phyloP scores from a whole-genome alignment of 148 eudicot genomes.

The Dysphania ambrosioides region DNA sequence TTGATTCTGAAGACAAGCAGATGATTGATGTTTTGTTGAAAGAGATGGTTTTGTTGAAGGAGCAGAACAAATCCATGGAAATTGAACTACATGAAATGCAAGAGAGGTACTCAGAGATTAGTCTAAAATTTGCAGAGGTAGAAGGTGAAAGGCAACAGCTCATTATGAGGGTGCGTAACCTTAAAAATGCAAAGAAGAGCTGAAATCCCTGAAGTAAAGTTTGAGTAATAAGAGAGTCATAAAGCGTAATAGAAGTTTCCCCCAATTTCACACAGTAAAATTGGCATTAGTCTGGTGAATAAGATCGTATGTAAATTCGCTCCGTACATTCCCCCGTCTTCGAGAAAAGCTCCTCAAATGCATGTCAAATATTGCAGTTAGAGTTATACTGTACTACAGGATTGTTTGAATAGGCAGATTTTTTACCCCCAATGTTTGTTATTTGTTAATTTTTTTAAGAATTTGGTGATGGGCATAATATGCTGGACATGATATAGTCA shows the following conservation, averaged over 20 bases:
- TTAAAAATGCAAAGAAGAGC: constrained; percentile 61
- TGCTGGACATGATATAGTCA: constrained; percentile 11
- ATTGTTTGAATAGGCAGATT: constrained; percentile 22
- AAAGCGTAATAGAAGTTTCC: constrained; percentile 3
- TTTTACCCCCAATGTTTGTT: neutral
- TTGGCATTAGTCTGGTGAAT: constrained; percentile 26
- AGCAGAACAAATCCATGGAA: constrained; percentile 68
- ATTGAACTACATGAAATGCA: constrained; percentile 83
- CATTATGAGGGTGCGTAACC: constrained; percentile 68
- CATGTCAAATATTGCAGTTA: constrained; percentile 33
- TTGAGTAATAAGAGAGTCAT: neutral
- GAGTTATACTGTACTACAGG: constrained; percentile 27
- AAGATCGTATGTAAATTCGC: constrained; percentile 25
- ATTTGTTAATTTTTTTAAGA: constrained; percentile 16
- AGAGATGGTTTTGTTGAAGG: constrained; percentile 58
- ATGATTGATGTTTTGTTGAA: constrained; percentile 34
- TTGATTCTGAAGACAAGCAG: constrained; percentile 25
- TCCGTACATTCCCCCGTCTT: neutral
- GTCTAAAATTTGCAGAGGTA: constrained; percentile 95
- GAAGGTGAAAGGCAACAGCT: constrained; percentile 96
- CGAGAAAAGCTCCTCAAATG: neutral
- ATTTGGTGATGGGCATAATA: neutral
- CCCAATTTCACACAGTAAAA: constrained; percentile 22
- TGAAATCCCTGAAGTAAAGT: constrained; percentile 17
- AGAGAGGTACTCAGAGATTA: constrained; percentile 84